phyloP scores from a whole-genome alignment of 352 stramenopile genomes.

The Albugo laibachii region DNA sequence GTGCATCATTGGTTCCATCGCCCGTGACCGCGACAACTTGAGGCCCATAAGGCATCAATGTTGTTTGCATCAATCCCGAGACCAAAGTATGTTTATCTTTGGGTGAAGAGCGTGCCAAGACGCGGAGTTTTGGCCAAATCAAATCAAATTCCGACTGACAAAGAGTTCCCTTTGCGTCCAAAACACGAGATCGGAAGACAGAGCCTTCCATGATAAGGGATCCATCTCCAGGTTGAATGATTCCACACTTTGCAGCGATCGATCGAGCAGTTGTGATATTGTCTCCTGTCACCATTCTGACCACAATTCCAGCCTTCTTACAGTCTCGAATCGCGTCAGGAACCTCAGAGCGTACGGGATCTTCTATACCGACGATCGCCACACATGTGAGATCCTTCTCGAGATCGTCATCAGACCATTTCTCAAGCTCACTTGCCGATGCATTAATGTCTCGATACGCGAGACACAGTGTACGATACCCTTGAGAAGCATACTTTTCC shows the following conservation, averaged over 20 bases:
- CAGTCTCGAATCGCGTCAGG: constrained; percentile 83
- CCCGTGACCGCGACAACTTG: constrained; percentile 92
- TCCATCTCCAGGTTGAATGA: constrained; percentile 26
- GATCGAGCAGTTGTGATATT: constrained; percentile 87
- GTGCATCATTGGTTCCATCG: constrained; percentile 94
- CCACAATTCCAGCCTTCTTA: constrained; percentile 88
- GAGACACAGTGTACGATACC: constrained; percentile 65
- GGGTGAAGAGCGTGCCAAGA: constrained; percentile 84
- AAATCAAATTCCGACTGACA: constrained; percentile 81
- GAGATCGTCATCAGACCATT: constrained; percentile 54
- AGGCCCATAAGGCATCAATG: constrained; percentile 42
- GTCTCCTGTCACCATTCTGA: constrained; percentile 98
- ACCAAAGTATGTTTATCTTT: constrained; percentile 96
- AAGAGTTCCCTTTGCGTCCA: constrained; percentile 44
- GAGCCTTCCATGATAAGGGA: constrained; percentile 46
- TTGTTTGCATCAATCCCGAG: constrained; percentile 79
- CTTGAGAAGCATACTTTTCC: constrained; percentile 63
- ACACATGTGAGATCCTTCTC: constrained; percentile 80
- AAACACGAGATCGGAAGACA: constrained; percentile 41
- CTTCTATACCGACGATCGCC: constrained; percentile 85
- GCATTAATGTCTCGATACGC: constrained; percentile 67
- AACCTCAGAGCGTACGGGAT: constrained; percentile 87
- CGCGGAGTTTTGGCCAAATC: constrained; percentile 80
- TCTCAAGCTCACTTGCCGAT: constrained; percentile 33
- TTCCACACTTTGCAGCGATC: constrained; percentile 58